Evolutionary conservation across 1,284 basidiomycete genomes (phyloP).

Genomic region (Vanrija pseudolonga): DNA sequence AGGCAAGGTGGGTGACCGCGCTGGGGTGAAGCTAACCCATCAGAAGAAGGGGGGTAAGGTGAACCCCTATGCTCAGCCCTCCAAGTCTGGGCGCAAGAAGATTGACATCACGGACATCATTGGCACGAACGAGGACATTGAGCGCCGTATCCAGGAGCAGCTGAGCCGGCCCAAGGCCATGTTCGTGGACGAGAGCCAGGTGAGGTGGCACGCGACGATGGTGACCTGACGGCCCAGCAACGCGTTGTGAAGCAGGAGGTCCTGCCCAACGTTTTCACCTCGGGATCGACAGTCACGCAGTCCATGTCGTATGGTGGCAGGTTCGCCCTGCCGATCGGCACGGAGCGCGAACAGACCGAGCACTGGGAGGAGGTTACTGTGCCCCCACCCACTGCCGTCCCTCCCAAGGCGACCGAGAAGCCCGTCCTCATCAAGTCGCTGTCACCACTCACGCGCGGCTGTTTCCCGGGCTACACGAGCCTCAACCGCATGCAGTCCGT

Average conservation of each 20-base stretch:
- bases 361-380: conserved; percentile 72
- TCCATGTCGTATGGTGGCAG: conserved; percentile 67
- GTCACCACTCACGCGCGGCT: conserved; percentile 74
- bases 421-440: conserved; percentile 71
- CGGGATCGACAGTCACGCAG: conserved; percentile 59
- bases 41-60: neutral
- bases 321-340: conserved; percentile 81
- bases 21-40: too few species aligned
- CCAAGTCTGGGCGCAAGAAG: conserved; percentile 7
- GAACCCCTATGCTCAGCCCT: neutral
- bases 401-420: conserved; percentile 69
- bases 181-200: conserved; percentile 34
- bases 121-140: conserved; percentile 29
- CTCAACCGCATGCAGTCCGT: conserved; percentile 96
- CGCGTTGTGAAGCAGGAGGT: conserved; percentile 57
- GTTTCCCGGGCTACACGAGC: conserved; percentile 83
- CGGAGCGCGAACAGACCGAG: conserved; percentile 56
- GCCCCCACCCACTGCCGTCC: conserved; percentile 77
- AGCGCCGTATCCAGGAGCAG: conserved; percentile 40
- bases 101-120: conserved; percentile 42
- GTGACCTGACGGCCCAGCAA: conserved; percentile 27
- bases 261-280: conserved; percentile 88
- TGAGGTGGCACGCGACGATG: conserved; percentile 6
- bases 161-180: conserved; percentile 34
- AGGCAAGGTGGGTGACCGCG: conserved; percentile 7